Evolutionary conservation across 2,329 filamentous ascomycete species (phyloP).

Genomic region (Fusarium pseudograminearum): DNA sequence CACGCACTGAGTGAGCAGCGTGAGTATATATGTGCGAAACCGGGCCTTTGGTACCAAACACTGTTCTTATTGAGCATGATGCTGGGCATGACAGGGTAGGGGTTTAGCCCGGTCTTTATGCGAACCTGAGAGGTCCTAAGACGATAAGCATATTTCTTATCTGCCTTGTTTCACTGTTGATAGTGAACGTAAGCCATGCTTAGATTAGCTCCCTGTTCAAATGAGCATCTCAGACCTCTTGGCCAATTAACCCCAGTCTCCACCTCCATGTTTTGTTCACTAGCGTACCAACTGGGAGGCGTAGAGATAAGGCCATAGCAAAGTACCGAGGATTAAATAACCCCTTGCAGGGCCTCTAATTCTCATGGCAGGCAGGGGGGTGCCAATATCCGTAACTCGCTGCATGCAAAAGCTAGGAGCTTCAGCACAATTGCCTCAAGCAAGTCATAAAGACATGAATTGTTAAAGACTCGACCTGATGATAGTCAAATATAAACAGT

Average conservation of each 20-base stretch:
- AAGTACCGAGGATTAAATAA: neutral
- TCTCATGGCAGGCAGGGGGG: neutral
- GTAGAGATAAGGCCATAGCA: slow-evolving; percentile 15
- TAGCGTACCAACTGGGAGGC: neutral
- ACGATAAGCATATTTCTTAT: slow-evolving; percentile 10
- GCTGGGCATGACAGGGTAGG: neutral
- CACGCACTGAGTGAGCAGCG: neutral
- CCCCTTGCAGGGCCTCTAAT: neutral
- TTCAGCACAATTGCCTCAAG: neutral
- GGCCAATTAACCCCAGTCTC: neutral
- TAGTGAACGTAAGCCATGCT: neutral
- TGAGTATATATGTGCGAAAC: neutral
- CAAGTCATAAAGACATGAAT: neutral
- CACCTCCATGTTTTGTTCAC: neutral
- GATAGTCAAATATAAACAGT: neutral
- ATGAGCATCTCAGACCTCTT: neutral
- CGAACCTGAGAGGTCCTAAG: neutral
- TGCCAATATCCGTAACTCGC: neutral
- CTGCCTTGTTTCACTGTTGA: neutral
- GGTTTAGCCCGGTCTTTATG: neutral
- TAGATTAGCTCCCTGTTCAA: neutral
- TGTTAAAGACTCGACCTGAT: too few species aligned
- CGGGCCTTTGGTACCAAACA: neutral
- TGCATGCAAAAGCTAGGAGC: too few species aligned
- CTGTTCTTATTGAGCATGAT: neutral